Evolutionary conservation across 805 yeast species (phyloP), one percentile per base, ranked within the genome.

Genomic region (Huiozyma naganishii): DNA sequence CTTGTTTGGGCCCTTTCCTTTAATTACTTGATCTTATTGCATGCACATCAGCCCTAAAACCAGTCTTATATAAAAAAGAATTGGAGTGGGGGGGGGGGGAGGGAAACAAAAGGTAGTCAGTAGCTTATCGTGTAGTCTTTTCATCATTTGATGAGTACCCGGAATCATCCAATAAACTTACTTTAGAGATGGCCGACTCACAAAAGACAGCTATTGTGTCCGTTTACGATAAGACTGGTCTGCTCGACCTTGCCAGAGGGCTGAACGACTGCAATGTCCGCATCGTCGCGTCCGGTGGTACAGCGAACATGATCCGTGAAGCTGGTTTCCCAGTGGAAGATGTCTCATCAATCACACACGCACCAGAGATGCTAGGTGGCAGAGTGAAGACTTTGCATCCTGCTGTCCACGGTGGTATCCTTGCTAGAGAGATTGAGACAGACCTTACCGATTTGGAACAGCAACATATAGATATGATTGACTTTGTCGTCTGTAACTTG

Each of bases 281-380:
- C 58, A 79, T 90, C 50, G 74, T 90, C 45, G 97, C 97, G 41
- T 86, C 95, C 36, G 98, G 98, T 48, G 98, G 98, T 63, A 90
- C 98, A 43, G 94, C 98, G 45, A 77, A 76, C 57, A 73, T 90
- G 73, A 80, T 92, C 46, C 83, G 95, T 64, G 97, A 89, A 65
- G 95, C 96, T 43, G 97, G 97, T 12, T 89, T 90, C 78, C 89
- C 95, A 38, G 97, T 90, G 27, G 95, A 89, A 53, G 98, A 90
- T 59, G 97, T 90, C 36, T 80, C 92, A 35, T 65, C 90, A 48
- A 88, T 90, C 65, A 90, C 98, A 36, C 94, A 90, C 59, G 97
- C 97, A 36, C 98, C 98, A 42, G 98, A 90, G 69, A 90, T 90
- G 95, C 75, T 90, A 54, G 95, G 96, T 49, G 98, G 98, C 52